Percentiles rank a stretch among this genome's conserved stretches.
Evolutionary conservation across 306 rosid species (phyloP).

Genomic region (Canavalia ensiformis): DNA sequence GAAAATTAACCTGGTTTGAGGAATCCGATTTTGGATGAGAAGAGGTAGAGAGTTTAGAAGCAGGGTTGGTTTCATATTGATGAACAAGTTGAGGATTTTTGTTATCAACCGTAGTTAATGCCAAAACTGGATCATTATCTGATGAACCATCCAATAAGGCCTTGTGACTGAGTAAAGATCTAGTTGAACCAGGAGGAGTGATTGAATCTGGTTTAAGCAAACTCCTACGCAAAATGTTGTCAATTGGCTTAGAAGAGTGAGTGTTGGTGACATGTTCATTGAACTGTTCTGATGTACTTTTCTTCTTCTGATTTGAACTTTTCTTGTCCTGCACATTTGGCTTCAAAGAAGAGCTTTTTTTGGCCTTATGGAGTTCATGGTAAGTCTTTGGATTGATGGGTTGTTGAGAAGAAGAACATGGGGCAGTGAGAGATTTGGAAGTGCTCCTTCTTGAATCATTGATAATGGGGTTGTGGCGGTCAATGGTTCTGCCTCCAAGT

Average conservation of each 20-base stretch:
- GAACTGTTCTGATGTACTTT: slow-evolving; percentile 22
- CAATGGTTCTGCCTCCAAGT: slow-evolving; percentile 85
- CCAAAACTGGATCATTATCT: slow-evolving; percentile 54
- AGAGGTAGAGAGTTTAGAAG: slow-evolving; percentile 49
- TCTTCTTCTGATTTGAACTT: slow-evolving; percentile 53
- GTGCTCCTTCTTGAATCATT: slow-evolving; percentile 64
- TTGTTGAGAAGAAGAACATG: slow-evolving; percentile 60
- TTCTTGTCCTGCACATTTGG: slow-evolving; percentile 35
- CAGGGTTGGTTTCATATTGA: slow-evolving; percentile 44
- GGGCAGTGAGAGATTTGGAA: slow-evolving; percentile 44
- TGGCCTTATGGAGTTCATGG: slow-evolving; percentile 48
- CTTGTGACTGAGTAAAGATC: slow-evolving; percentile 70
- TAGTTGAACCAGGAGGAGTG: slow-evolving; percentile 75
- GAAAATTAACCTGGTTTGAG: slow-evolving; percentile 67
- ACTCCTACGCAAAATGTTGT: slow-evolving; percentile 53
- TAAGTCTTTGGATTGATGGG: slow-evolving; percentile 58
- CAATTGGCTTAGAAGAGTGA: slow-evolving; percentile 53
- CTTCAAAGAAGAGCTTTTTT: slow-evolving; percentile 56
- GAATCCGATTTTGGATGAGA: slow-evolving; percentile 55
- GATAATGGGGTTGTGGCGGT: slow-evolving; percentile 96
- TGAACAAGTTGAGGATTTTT: slow-evolving; percentile 38
- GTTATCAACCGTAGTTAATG: slow-evolving; percentile 47
- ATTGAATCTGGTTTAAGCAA: slow-evolving; percentile 59
- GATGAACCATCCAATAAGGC: slow-evolving; percentile 56
- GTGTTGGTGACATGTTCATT: slow-evolving; percentile 35